phyloP scores from a whole-genome alignment of 495 filamentous ascomycete species.

The Letharia lupina region DNA sequence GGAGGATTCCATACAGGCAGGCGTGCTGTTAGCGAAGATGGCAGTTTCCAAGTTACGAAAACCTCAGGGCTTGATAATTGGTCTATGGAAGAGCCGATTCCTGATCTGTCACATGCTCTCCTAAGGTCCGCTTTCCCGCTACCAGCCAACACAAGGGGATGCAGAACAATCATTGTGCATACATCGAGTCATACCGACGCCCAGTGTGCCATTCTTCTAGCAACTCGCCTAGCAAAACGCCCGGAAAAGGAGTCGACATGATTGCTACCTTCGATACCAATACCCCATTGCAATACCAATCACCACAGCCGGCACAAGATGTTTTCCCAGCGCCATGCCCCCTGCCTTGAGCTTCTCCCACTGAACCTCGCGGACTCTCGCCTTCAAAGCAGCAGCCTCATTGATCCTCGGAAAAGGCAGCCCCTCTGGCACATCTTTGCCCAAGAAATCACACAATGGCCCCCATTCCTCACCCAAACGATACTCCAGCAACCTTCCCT shows the following conservation, averaged over 20 bases:
- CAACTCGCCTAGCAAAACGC: neutral
- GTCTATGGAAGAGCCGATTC: neutral
- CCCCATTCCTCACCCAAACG: slow-evolving; percentile 39
- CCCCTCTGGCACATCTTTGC: slow-evolving; percentile 34
- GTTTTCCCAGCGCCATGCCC: neutral
- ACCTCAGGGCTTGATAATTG: neutral
- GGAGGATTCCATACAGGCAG: neutral
- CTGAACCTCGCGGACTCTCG: neutral
- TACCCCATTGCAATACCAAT: slow-evolving; percentile 3
- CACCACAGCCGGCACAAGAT: neutral
- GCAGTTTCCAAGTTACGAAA: neutral
- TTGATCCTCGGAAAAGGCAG: slow-evolving; percentile 14
- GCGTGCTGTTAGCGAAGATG: neutral
- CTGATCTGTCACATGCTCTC: neutral
- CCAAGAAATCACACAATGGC: slow-evolving; percentile 38
- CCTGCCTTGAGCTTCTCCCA: neutral
- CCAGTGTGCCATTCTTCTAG: neutral
- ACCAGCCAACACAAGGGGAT: neutral
- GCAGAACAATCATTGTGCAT: neutral
- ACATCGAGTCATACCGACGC: neutral
- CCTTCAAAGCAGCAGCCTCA: neutral
- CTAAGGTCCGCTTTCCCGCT: neutral
- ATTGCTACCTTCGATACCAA: neutral
- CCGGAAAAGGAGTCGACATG: neutral
- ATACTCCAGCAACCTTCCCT: slow-evolving; percentile 33